Evolutionary conservation across 2,329 filamentous ascomycete species (phyloP), one percentile per base, ranked within the genome.

Genomic region (Colletotrichum cereale): DNA sequence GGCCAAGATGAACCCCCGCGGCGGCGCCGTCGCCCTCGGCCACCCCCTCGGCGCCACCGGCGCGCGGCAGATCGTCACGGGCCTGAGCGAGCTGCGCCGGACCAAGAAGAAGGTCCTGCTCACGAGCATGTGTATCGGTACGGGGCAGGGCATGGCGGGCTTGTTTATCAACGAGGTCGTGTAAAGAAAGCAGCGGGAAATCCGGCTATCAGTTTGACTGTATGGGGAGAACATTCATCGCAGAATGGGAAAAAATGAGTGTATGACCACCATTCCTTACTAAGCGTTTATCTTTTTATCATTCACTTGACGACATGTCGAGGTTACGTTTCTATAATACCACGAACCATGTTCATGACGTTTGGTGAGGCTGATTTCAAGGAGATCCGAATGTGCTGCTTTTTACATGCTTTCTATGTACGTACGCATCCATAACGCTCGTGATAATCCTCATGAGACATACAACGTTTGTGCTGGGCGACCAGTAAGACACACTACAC

Each of bases 101-200:
- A 91, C 90, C 73, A 94, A 94, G 87, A 96, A 96, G 89, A 97
- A 95, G 92, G 87, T 97, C 75, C 82, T 98, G 73, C 84, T 98
- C 78, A 97, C 94, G 26, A 96, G 93, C 80, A 98, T 98, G 95
- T 98, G 90, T 79, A 90, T 92, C 73, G 90, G 90, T 47, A 91
- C 90, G 8, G 90, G 90, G 21, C 90, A 91, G 85, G 90, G 90
- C 48, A 92, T 91, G 90, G 90, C 90, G 24, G 89, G 88, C 2
- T 76, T 91, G 78, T 91, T 91, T 80, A 87, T 91, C 14, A 91
- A 90, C 72, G 89, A 91, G 82, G 71, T 70, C 5, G 42, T 75
- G 18, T 75, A 70, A 63, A 26, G 36, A 70, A 63, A 26, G 36
- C 2, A 38, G 34, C 7, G 16, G 5, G 21, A 6, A 6, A 14